Evolutionary conservation across 495 filamentous ascomycete genomes (phyloP), one percentile per base, ranked within the genome.

Genomic region (Lepraria neglecta): DNA sequence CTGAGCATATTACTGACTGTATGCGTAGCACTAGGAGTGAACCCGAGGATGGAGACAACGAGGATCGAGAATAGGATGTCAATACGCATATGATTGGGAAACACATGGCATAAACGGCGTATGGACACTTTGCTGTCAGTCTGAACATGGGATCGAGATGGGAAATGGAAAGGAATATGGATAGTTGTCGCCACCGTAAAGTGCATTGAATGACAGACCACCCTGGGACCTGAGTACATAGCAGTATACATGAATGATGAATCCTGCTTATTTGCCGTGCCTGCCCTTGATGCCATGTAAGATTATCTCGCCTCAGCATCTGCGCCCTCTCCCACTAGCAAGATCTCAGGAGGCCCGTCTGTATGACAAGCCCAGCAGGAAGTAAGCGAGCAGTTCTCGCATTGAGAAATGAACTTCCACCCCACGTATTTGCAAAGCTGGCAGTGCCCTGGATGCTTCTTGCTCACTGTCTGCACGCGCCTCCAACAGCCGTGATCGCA

Each of bases 301-400:
- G 14, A 2, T 21, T 11, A 47, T 58, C 42, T 17, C 24, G 15
- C 17, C 17, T n/a, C 17, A 19, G 43, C 14, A 33, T 43, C 43
- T 19, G 40, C 55, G 12, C 11, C 55, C 40, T 33, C 27, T 15
- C 30, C 43, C 27, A 33, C 30, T 15, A 15, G 43, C 10, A 19
- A 15, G 45, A 33, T 45, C 27, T 21, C 21, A 45, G 40, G 35
- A 57, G 15, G 55, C 40, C 2, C 55, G 17, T 57, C 40, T 7
- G 40, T 57, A 30, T 38, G 56, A 19, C 56, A 58, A n/a, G 27
- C 27, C 43, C 43, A 47, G 42, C 17, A 35, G 31, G 14, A 58
- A 28, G 43, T 24, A 31, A 58, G 43, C 6, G 12, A 15, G 30
- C 10, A 58, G 33, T 15, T 30, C 27, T 31, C 27, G 9, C 43